phyloP scores from a whole-genome alignment of 768 basidiomycete species.

The Pleurotus cornucopiae region DNA sequence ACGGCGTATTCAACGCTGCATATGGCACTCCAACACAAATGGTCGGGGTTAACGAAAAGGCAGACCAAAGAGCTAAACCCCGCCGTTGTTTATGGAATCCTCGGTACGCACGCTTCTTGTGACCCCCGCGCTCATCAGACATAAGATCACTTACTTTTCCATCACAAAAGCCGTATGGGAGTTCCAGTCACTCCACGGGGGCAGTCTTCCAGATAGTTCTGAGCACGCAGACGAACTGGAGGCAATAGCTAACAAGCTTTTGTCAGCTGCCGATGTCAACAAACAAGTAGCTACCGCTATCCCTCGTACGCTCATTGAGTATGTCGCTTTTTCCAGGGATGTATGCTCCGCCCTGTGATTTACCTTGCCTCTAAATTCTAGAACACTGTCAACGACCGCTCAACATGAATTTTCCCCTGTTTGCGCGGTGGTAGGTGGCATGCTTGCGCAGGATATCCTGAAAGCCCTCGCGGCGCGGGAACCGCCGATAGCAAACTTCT shows the following conservation, averaged over 20 bases:
- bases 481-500: slow-evolving; percentile 89
- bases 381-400: slow-evolving; percentile 67
- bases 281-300: slow-evolving; percentile 56
- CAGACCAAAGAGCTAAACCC: slow-evolving; percentile 87
- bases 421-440: slow-evolving; percentile 91
- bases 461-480: slow-evolving; percentile 89
- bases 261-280: slow-evolving; percentile 65
- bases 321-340: slow-evolving; percentile 15
- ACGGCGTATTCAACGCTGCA: slow-evolving; percentile 62
- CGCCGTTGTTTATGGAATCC: slow-evolving; percentile 60
- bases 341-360: slow-evolving; percentile 7
- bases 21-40: slow-evolving; percentile 62
- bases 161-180: slow-evolving; percentile 70
- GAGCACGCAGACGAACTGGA: slow-evolving; percentile 53
- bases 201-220: slow-evolving; percentile 50
- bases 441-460: slow-evolving; percentile 92
- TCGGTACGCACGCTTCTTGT: slow-evolving; percentile 43
- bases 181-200: slow-evolving; percentile 58
- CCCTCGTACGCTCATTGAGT: slow-evolving; percentile 65
- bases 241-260: slow-evolving; percentile 56
- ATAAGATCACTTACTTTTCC: slow-evolving; percentile 5
- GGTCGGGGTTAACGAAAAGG: slow-evolving; percentile 64
- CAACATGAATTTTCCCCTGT: slow-evolving; percentile 87
- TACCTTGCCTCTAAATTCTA: slow-evolving; percentile 23
- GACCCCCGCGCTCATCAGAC: background rate